Evolutionary conservation across 257 asterid genomes (phyloP), one percentile per base, ranked within the genome.

Genomic region (Nicotiana tabacum): DNA sequence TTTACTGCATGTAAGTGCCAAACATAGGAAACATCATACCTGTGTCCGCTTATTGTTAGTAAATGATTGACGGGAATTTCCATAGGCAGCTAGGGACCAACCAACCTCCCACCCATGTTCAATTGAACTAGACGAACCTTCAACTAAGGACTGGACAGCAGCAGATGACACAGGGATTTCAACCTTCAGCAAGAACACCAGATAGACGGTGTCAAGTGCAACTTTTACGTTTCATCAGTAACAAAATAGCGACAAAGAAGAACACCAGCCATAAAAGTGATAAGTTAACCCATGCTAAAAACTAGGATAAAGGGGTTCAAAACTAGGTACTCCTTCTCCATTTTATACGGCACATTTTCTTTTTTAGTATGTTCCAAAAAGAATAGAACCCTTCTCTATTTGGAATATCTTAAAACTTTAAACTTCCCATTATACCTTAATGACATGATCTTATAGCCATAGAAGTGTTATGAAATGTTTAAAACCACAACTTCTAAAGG

Each of bases 101-200:
- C 99, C 99, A 90, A 96, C 95, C 89, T 94, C 98, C 99, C 99
- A 96, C 11, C 90, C 92, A 88, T 91, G 89, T 81, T 92, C 97
- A 84, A 85, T 58, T 77, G 97, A 93, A 83, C 97, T 97, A 85
- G 92, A 91, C 83, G 98, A 92, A 87, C 97, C 93, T 90, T 91
- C 96, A 84, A 96, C 81, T 39, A 96, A 87, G 64, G 98, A 93
- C 86, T 93, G 97, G 80, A 96, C 93, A 82, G 98, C 98, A 84
- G 87, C 85, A 72, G 97, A 89, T 68, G 99, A 88, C 74, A 86
- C 88, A 35, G 97, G 95, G 82, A 96, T 90, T 84, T 94, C 89
- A 66, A 94, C 93, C 99, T 96, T 89, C 90, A 87, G 27, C 83
- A 76, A 69, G 21, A 82, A 88, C 85, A 83, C 74, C 83, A 82